phyloP scores from a whole-genome alignment of 129 eudicot genomes.

The Centrapalus pauciflorus region DNA sequence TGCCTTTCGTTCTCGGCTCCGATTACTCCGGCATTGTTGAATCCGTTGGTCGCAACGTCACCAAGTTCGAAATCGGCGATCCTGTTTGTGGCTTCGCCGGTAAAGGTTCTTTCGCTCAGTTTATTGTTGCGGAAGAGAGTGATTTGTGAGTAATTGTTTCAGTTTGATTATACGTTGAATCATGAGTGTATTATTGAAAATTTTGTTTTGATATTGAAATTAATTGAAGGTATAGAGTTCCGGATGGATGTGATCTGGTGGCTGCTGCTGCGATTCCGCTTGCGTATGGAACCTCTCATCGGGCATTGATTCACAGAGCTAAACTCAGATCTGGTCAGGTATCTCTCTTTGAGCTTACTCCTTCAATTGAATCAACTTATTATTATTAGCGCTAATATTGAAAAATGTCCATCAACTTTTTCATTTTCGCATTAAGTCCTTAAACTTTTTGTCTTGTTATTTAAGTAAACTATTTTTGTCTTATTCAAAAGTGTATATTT shows the following conservation, averaged over 20 bases:
- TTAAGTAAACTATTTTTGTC: no score
- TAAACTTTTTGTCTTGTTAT: no score
- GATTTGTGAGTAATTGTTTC: conserved; percentile 45
- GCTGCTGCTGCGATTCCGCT: conserved; percentile 89
- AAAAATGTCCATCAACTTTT: no score
- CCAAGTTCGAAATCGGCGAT: conserved; percentile 67
- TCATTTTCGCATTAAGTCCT: no score
- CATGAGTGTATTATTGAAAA: no score
- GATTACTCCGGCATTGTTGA: conserved; percentile 87
- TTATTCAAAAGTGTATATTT: no score
- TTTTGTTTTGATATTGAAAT: not conserved
- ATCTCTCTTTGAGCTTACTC: not conserved
- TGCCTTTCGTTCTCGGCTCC: conserved; percentile 81
- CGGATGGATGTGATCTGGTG: conserved; percentile 87
- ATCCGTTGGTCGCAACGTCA: conserved; percentile 49
- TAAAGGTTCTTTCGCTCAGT: conserved; percentile 73
- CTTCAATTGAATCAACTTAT: not conserved
- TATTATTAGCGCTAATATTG: no score
- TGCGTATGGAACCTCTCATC: conserved; percentile 93
- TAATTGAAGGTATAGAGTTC: conserved; percentile 60
- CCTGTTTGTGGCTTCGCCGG: conserved; percentile 60
- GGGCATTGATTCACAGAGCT: conserved; percentile 86
- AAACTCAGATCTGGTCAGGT: conserved; percentile 80
- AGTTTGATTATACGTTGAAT: not conserved
- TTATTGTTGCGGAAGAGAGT: conserved; percentile 59